phyloP scores from a whole-genome alignment of 352 stramenopile species.

The Phytopythium kandeliae region DNA sequence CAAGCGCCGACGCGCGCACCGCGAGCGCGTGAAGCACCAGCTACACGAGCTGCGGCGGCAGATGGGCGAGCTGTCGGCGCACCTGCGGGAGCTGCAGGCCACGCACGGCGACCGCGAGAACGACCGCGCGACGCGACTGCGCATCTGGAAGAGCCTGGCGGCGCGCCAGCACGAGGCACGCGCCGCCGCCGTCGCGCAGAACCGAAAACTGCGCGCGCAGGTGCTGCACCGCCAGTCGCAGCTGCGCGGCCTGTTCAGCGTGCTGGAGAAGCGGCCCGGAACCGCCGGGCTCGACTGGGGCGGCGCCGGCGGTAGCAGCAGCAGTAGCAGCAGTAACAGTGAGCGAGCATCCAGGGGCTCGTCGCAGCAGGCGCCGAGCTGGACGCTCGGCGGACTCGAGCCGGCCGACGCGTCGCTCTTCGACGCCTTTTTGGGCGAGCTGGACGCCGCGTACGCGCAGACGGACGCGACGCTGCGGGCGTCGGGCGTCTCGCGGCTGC shows the following conservation, averaged over 20 bases:
- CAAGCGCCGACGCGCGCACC: slow-evolving; percentile 6
- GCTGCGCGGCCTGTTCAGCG: slow-evolving; percentile 2
- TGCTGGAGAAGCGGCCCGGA: neutral
- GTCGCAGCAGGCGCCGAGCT: neutral
- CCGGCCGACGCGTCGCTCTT: slow-evolving; percentile 13
- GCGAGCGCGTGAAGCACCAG: slow-evolving; percentile 6
- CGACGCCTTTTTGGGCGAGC: slow-evolving; percentile 18
- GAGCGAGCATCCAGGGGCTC: too few relatives aligned
- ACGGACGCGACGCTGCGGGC: slow-evolving; percentile 8
- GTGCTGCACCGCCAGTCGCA: slow-evolving; percentile 3
- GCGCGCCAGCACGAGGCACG: slow-evolving; percentile 3
- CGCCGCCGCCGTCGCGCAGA: slow-evolving; percentile 2
- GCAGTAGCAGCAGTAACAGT: too few relatives aligned
- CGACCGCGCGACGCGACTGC: slow-evolving; percentile 1
- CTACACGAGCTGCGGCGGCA: neutral
- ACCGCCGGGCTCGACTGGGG: too few relatives aligned
- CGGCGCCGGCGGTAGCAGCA: too few relatives aligned
- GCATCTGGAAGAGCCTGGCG: slow-evolving; percentile 6
- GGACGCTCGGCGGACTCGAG: neutral
- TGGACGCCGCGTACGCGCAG: slow-evolving; percentile 19
- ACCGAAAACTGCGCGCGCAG: slow-evolving; percentile 2
- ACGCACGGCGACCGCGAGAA: neutral
- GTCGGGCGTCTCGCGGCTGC: slow-evolving; percentile 2
- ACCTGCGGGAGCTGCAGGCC: slow-evolving; percentile 1
- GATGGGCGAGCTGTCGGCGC: slow-evolving; percentile 6